A percentile compares a stretch with the other conserved stretches of the same genome.
phyloP scores from a whole-genome alignment of 805 yeast genomes.

The Komagataella ulmi region DNA sequence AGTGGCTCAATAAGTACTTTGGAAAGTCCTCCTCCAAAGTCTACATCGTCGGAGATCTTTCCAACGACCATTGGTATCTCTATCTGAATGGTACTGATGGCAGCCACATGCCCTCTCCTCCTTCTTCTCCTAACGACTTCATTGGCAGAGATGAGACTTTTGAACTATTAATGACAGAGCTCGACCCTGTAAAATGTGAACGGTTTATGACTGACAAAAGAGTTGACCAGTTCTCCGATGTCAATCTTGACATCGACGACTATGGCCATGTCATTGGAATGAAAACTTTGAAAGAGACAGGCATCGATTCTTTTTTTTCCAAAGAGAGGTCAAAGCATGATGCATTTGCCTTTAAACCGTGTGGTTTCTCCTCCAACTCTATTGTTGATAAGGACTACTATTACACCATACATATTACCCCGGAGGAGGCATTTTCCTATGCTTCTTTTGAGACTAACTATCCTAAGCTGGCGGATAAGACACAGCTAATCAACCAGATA shows the following conservation, averaged over 20 bases:
- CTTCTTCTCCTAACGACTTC: neutral
- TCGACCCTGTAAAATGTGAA: slow-evolving; percentile 40
- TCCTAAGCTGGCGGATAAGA: slow-evolving; percentile 32
- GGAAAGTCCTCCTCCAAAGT: slow-evolving; percentile 41
- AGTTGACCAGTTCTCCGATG: slow-evolving; percentile 19
- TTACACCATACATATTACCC: slow-evolving; percentile 87
- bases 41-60: slow-evolving; percentile 69
- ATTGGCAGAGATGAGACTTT: slow-evolving; percentile 43
- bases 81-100: slow-evolving; percentile 43
- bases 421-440: slow-evolving; percentile 88
- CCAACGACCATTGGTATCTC: slow-evolving; percentile 84
- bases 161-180: slow-evolving; percentile 84
- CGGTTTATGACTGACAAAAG: slow-evolving; percentile 31
- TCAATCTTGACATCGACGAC: slow-evolving; percentile 37
- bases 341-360: slow-evolving; percentile 85
- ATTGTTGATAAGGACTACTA: slow-evolving; percentile 43
- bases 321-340: slow-evolving; percentile 37
- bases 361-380: slow-evolving; percentile 90
- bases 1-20: slow-evolving; percentile 54
- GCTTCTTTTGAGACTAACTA: slow-evolving; percentile 92
- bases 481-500: slow-evolving; percentile 45
- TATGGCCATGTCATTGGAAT: slow-evolving; percentile 72
- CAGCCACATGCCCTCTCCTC: slow-evolving; percentile 2
- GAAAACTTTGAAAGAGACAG: slow-evolving; percentile 48
- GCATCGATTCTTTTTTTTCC: slow-evolving; percentile 45